Percentiles rank a stretch among this genome's conserved stretches.
Conservation (phyloP, 2,329 filamentous ascomycete species). For the Fusarium piperis region DNA sequence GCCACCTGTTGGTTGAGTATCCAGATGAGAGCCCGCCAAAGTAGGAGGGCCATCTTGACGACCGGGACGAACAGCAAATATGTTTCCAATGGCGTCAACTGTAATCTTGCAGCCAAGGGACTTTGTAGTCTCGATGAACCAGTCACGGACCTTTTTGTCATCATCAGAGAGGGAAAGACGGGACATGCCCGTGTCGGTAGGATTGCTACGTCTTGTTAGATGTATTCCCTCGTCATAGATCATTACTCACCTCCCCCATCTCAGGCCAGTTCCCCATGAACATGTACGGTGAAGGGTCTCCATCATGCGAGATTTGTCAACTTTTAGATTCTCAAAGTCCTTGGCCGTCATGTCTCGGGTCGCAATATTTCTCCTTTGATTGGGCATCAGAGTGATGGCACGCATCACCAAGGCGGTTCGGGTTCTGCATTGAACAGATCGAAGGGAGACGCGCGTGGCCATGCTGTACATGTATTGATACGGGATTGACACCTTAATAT, state of each 20-base stretch:
- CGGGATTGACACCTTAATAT: not conserved
- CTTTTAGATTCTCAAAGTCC: conserved; percentile 32
- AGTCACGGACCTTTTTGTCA: conserved; percentile 77
- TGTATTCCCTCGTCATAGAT: rapidly evolving
- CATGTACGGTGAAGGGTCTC: conserved; percentile 38
- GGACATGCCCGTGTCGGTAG: conserved; percentile 77
- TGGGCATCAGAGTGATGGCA: not conserved
- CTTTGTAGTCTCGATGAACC: conserved; percentile 74
- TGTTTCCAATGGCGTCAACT: conserved; percentile 82
- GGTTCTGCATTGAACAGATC: not conserved
- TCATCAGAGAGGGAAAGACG: conserved; percentile 76
- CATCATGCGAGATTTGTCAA: conserved; percentile 33
- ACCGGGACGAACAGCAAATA: conserved; percentile 77
- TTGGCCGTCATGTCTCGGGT: conserved; percentile 32
- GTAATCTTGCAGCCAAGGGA: conserved; percentile 73
- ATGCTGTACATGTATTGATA: not conserved
- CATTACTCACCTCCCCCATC: conserved; percentile 32
- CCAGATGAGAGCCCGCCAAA: conserved; percentile 75
- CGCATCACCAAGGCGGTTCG: not conserved
- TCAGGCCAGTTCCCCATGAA: conserved; percentile 27
- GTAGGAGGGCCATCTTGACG: conserved; percentile 68
- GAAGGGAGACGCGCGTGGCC: not conserved
- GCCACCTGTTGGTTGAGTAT: conserved; percentile 72
- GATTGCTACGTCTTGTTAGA: conserved; percentile 28
- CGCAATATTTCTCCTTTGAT: conserved; percentile 24